Percentiles rank a stretch among this genome's conserved stretches.
phyloP scores from a whole-genome alignment of 1,284 basidiomycete species.

The Agroathelia rolfsii region DNA sequence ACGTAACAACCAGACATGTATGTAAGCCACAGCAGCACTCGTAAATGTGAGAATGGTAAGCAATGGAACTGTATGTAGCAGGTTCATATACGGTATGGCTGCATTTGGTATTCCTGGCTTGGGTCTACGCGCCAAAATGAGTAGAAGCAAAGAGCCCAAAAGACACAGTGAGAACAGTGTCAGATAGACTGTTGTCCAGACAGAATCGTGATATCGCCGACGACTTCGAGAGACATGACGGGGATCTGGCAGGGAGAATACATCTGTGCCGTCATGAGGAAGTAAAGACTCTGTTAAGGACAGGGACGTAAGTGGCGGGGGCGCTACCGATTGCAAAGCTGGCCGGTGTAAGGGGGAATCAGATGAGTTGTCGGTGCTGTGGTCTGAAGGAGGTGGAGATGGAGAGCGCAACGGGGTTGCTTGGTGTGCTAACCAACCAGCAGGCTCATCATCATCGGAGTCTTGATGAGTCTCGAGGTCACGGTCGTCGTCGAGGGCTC shows the following conservation, averaged over 20 bases:
- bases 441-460: slow-evolving; percentile 31
- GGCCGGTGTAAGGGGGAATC: neutral
- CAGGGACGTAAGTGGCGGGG: slow-evolving; percentile 29
- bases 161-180: slow-evolving; percentile 46
- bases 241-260: slow-evolving; percentile 67
- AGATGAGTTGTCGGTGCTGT: slow-evolving; percentile 1
- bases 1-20: slow-evolving; percentile 67
- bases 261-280: slow-evolving; percentile 58
- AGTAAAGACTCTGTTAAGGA: slow-evolving; percentile 65
- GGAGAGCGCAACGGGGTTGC: slow-evolving; percentile 34
- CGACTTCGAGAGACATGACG: slow-evolving; percentile 48
- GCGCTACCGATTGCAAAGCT: neutral
- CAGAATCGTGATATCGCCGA: slow-evolving; percentile 60
- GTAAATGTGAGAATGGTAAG: slow-evolving; percentile 70
- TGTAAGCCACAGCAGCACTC: slow-evolving; percentile 64
- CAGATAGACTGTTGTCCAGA: slow-evolving; percentile 63
- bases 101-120: no score
- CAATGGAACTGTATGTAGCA: slow-evolving; percentile 79
- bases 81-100: slow-evolving; percentile 56
- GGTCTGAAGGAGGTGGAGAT: slow-evolving; percentile 10
- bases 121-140: slow-evolving; percentile 41
- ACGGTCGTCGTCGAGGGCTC: slow-evolving; percentile 50
- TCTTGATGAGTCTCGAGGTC: no score
- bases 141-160: slow-evolving; percentile 51
- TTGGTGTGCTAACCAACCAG: slow-evolving; percentile 68